These are phyloP conservation scores for Scopulariopsis brevicaulis DNA, from an alignment of 2,329 filamentous ascomycete genomes.

Conservation along the genomic window DNA sequence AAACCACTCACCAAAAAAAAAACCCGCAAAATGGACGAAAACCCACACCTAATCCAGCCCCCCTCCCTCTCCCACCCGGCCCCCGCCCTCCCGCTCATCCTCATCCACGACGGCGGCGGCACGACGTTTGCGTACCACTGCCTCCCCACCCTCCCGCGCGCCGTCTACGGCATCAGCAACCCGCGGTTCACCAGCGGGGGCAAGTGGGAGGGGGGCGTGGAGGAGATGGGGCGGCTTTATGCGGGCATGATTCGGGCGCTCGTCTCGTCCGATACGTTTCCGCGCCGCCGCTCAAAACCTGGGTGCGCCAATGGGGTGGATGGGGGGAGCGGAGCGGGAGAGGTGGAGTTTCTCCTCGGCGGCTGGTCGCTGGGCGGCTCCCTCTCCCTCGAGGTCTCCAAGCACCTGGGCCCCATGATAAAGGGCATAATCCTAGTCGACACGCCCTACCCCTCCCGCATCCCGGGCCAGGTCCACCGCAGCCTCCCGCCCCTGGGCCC, in stretches of 20 bases:
- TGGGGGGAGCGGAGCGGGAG: not conserved
- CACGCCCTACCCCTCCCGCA: slow-evolving; percentile 16
- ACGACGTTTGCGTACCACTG: slow-evolving; percentile 47
- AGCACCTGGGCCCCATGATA: slow-evolving; percentile 17
- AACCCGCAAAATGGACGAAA: slow-evolving; percentile 11
- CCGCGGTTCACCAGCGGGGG: slow-evolving; percentile 34
- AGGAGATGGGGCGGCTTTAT: slow-evolving; percentile 43
- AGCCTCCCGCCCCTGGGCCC: slow-evolving; percentile 10
- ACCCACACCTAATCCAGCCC: slow-evolving; percentile 21
- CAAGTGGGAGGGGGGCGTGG: slow-evolving; percentile 37
- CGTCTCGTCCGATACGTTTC: slow-evolving; percentile 18
- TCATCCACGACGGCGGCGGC: slow-evolving; percentile 51
- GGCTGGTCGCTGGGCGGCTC: slow-evolving; percentile 46
- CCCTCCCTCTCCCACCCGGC: slow-evolving; percentile 11
- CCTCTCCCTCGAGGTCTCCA: slow-evolving; percentile 37
- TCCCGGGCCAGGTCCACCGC: slow-evolving; percentile 8
- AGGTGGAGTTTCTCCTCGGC: slow-evolving; percentile 30
- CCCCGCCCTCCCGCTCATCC: slow-evolving; percentile 31
- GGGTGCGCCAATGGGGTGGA: not conserved
- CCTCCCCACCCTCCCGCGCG: slow-evolving; percentile 33
- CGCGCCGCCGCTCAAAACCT: not conserved
- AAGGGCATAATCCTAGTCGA: slow-evolving; percentile 42
- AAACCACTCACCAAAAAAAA: not conserved
- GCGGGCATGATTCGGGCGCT: slow-evolving; percentile 28
- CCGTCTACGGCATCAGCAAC: slow-evolving; percentile 43